Evolutionary conservation across 1,139 yeast species (phyloP), one percentile per base, ranked within the genome.

Genomic region (Kodamaea anthophila): DNA sequence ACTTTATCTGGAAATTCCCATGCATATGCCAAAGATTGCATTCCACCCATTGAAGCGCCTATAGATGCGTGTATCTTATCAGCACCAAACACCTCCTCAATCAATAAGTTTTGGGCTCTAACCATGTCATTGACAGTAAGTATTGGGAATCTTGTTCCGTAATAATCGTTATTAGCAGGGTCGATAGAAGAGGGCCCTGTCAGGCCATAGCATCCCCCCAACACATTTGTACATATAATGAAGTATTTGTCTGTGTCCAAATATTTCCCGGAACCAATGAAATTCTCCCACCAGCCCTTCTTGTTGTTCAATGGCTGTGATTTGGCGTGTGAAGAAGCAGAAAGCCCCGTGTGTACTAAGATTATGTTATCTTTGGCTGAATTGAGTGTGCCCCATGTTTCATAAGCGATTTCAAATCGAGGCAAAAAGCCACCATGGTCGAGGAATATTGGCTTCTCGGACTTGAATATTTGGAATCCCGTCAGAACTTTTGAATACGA

Each of bases 1-100:
- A 87, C 96, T 37, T 69, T 72, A 24, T 79, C 77, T 1, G 94
- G 86, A 48, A 81, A 87, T 48, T 83, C 94, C 53, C 77, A 73
- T 0, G 86, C 95, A 52, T 77, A 85, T 0, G 96, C 94, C 35
- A 87, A 65, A 8, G 91, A 79, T 58, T 87, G 96, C 96, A 87
- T 86, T 12, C 96, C 97, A 16, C 97, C 97, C 94, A 87, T 85
- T 0, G 95, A 85, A 1, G 95, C 82, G 5, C 97, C 97, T 4
- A 88, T 76, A 1, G 87, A 74, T 1, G 95, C 95, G 51, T 76
- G 74, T 15, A 87, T 58, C 49, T 74, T 78, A 2, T 47, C 34
- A 15, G 82, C 82, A 1, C 77, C 77, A 39, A 86, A 74, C 21
- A 71, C 74, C 26, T 77, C 70, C 18, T 56, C 58, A 12, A 87